phyloP scores from a whole-genome alignment of 345 rosid species.

The Eucalyptus sp. region DNA sequence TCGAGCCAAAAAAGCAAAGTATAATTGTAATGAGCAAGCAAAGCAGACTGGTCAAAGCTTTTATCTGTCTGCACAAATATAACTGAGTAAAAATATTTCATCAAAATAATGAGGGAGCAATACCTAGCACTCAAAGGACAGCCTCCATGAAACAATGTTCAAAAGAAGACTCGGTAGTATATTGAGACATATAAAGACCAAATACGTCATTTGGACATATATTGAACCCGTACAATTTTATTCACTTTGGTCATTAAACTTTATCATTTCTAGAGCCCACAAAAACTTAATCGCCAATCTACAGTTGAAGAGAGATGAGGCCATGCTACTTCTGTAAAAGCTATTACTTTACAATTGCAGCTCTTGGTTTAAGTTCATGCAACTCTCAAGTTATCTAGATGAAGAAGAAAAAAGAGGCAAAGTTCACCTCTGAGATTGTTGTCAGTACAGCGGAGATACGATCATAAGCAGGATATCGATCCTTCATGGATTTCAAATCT shows the following conservation, averaged over 20 bases:
- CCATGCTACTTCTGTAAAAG: neutral
- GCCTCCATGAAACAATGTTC: neutral
- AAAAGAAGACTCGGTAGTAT: neutral
- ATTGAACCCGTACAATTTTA: neutral
- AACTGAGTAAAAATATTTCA: neutral
- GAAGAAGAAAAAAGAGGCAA: neutral
- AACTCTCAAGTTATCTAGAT: neutral
- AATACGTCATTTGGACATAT: neutral
- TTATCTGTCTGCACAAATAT: neutral
- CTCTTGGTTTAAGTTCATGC: neutral
- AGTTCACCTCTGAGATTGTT: conserved; percentile 70
- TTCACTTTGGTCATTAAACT: neutral
- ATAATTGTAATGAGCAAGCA: neutral
- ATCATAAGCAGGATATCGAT: conserved; percentile 80
- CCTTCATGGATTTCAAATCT: conserved; percentile 66
- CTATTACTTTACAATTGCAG: neutral
- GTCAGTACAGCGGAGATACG: conserved; percentile 84
- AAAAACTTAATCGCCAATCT: neutral
- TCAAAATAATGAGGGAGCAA: neutral
- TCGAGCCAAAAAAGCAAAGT: neutral
- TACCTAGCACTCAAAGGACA: neutral
- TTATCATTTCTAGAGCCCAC: neutral
- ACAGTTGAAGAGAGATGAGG: neutral
- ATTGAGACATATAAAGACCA: neutral
- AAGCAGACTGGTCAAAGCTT: neutral